phyloP scores from a whole-genome alignment of 2,329 filamentous ascomycete species.

The Aspergillus bombycis region DNA sequence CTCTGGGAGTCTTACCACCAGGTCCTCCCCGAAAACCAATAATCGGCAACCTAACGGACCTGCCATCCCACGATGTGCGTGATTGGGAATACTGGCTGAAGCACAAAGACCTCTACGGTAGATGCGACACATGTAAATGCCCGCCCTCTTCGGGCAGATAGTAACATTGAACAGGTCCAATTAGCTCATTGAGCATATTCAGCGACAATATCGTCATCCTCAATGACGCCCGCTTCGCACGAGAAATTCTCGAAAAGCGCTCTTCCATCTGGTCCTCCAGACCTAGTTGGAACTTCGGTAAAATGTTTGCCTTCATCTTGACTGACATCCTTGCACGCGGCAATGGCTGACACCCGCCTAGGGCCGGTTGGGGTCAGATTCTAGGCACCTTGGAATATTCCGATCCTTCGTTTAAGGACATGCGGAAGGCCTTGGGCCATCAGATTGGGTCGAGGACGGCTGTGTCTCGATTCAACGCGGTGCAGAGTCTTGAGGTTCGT shows the following conservation, averaged over 20 bases:
- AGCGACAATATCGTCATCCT: conserved; percentile 37
- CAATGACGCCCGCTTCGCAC: conserved; percentile 32
- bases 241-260: conserved; percentile 38
- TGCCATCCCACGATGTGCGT: conserved; percentile 43
- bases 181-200: conserved; percentile 38
- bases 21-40: conserved; percentile 53
- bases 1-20: conserved; percentile 43
- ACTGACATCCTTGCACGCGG: too few species aligned
- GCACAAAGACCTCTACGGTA: conserved; percentile 44
- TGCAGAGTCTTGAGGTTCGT: conserved; percentile 49
- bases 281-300: conserved; percentile 27
- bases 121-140: not conserved
- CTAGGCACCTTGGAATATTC: conserved; percentile 41
- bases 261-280: conserved; percentile 31
- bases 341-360: conserved; percentile 9
- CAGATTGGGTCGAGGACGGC: conserved; percentile 49
- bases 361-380: conserved; percentile 42
- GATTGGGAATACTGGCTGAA: conserved; percentile 47
- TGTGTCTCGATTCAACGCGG: conserved; percentile 41
- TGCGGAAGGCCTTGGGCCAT: conserved; percentile 50
- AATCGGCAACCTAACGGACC: conserved; percentile 53
- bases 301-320: conserved; percentile 26
- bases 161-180: conserved; percentile 26
- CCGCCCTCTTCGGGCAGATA: not conserved
- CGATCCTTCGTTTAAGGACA: conserved; percentile 36